Base-by-base conservation (phyloP, 2,329 filamentous ascomycete genomes). In the Magnaporthiopsis poae region DNA sequence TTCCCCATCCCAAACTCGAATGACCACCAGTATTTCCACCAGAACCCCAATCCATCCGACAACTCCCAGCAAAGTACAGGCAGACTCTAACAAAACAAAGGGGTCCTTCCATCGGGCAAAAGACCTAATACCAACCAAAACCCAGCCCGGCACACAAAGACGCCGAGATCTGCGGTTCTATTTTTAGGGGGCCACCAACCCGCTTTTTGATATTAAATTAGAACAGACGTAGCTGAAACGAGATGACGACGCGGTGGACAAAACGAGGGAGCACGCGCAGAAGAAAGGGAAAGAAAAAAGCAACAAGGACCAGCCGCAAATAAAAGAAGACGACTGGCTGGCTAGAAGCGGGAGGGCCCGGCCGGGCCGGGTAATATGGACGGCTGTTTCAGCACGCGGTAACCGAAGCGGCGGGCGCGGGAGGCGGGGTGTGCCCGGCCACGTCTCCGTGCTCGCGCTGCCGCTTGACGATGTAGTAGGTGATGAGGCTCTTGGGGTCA, bases 381-480 rank as follows among this genome's bases (percentile, higher is more conserved):
- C 39, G 15, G 39, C 21, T 5, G 39, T 21, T 52, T 52, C 18
- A 52, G 18, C 39, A 52, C 4, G 39, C 39, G 15, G 39, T 52
- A 21, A 52, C 15, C 39, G 39, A 52, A 8, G 15, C 15, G 39
- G 39, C 39, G 39, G 39, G 15, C 15, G 39, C 39, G 39, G 39
- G 15, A 15, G 39, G 39, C 4, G 39, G 39, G 39, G 39, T 21
- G 39, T 15, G 15, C 39, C 15, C 39, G 18, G 63, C 66, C 2
- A 36, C 36, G 33, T 33, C 64, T 29, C 67, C 70, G 31, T 36
- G 36, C 76, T 89, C 86, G 65, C 86, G 79, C 76, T 89, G 86
- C 74, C 82, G 81, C 80, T 88, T 88, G 60, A 90, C 90, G 72
- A 92, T 88, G 75, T 92, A 93, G 74, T 93, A 93, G 12, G 89